phyloP scores from a whole-genome alignment of 2,329 filamentous ascomycete genomes.

The Sclerotinia subarctica region DNA sequence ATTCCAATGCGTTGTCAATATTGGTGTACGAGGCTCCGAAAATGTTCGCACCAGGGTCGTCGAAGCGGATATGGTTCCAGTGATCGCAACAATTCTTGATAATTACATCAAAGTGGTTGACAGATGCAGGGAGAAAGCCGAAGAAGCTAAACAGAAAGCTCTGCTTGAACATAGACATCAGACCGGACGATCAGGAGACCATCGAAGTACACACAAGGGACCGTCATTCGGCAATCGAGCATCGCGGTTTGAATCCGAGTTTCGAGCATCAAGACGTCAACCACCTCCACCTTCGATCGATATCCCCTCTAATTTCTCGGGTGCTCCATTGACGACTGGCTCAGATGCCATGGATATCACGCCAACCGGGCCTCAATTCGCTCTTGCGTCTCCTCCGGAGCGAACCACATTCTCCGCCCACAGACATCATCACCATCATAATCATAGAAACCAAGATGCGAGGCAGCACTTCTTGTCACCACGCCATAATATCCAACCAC shows the following conservation, averaged over 20 bases:
- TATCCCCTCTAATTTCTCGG: slow-evolving; percentile 59
- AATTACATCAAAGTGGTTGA: slow-evolving; percentile 98
- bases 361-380: slow-evolving; percentile 58
- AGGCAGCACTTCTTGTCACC: slow-evolving; percentile 50
- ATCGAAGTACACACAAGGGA: slow-evolving; percentile 36
- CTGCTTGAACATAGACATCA: slow-evolving; percentile 40
- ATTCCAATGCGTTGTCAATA: slow-evolving; percentile 98
- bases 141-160: slow-evolving; percentile 71
- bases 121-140: slow-evolving; percentile 81
- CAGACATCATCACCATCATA: slow-evolving; percentile 51
- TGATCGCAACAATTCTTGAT: slow-evolving; percentile 96
- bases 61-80: slow-evolving; percentile 97
- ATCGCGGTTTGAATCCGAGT: slow-evolving; percentile 54
- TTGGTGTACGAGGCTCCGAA: slow-evolving; percentile 93
- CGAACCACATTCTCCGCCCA: slow-evolving; percentile 61
- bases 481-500: slow-evolving; percentile 59
- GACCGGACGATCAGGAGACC: slow-evolving; percentile 31
- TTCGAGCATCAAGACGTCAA: slow-evolving; percentile 67
- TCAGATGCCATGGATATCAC: slow-evolving; percentile 56
- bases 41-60: slow-evolving; percentile 91
- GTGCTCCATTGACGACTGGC: slow-evolving; percentile 46
- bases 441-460: slow-evolving; percentile 48
- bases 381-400: slow-evolving; percentile 68
- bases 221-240: slow-evolving; percentile 52
- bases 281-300: slow-evolving; percentile 82